Percentiles rank a stretch among this genome's conserved stretches.
Conservation (phyloP, 2,329 filamentous ascomycete species). For the Pseudogymnoascus sp. region DNA sequence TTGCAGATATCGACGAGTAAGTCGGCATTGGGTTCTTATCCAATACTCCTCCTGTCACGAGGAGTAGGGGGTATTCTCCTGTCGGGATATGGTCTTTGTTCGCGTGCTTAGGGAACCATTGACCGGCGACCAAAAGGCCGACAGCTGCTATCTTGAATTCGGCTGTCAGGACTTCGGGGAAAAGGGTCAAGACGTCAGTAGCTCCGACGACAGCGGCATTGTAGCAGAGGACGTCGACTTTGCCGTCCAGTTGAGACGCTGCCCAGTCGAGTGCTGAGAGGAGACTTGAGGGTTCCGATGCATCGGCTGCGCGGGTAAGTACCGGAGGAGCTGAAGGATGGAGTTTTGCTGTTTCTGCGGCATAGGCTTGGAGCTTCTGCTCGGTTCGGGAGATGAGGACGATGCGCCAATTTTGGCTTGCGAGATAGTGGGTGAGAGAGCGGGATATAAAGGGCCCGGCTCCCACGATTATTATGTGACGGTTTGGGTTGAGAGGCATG, state of each 20-base stretch:
- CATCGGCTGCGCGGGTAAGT: background rate
- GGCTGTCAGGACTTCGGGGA: background rate
- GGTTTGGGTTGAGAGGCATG: background rate
- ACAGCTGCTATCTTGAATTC: background rate
- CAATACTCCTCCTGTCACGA: background rate
- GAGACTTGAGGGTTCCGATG: background rate
- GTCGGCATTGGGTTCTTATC: background rate
- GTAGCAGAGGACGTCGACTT: background rate
- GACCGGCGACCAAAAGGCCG: background rate
- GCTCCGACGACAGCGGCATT: background rate
- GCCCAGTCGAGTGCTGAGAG: background rate
- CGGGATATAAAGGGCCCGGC: background rate
- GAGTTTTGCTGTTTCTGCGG: slow-evolving; percentile 53
- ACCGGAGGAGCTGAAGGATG: background rate
- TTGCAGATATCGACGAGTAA: background rate
- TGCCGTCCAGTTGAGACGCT: background rate
- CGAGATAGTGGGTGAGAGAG: background rate
- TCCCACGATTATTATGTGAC: background rate
- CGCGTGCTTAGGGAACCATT: background rate
- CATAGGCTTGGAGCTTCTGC: slow-evolving; percentile 75
- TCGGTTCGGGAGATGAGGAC: slow-evolving; percentile 89
- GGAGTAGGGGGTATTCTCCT: background rate
- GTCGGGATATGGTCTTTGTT: background rate
- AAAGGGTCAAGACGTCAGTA: background rate
- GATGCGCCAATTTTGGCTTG: slow-evolving; percentile 31